These are phyloP conservation scores for Haematococcus lacustris DNA, from an alignment of 139 green algal genomes.

Conservation along the genomic window DNA sequence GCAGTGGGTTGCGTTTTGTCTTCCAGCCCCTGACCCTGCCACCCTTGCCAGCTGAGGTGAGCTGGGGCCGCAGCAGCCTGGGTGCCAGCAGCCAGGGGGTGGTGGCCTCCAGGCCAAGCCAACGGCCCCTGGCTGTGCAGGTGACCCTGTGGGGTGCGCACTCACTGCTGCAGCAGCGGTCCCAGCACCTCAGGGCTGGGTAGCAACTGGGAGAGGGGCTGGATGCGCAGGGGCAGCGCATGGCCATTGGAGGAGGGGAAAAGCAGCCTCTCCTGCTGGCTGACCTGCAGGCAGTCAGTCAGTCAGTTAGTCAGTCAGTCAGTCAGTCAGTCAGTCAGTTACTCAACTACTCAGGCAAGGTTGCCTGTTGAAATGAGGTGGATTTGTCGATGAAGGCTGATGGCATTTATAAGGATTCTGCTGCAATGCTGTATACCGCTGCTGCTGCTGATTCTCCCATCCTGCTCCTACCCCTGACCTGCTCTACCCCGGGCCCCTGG, in stretches of 20 bases:
- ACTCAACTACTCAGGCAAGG: too few species aligned
- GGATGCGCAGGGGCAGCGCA: not conserved
- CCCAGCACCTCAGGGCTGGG: too few species aligned
- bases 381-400: not conserved
- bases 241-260: not conserved
- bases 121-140: too few species aligned
- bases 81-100: too few species aligned
- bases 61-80: too few species aligned
- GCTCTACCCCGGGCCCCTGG: not conserved
- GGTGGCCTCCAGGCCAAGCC: too few species aligned
- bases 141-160: too few species aligned
- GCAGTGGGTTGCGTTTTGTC: too few species aligned
- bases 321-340: not conserved
- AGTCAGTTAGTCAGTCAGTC: not conserved
- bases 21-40: too few species aligned
- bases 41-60: too few species aligned
- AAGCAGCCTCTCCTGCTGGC: not conserved
- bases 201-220: not conserved
- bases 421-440: not conserved
- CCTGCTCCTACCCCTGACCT: not conserved
- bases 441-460: constrained; percentile 9
- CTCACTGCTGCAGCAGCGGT: too few species aligned
- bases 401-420: not conserved
- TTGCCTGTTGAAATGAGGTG: too few species aligned
- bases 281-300: constrained; percentile 4